These are phyloP conservation scores for Larix kaempferi DNA, from an alignment of 75 land plant genomes.

Conservation along the genomic window DNA sequence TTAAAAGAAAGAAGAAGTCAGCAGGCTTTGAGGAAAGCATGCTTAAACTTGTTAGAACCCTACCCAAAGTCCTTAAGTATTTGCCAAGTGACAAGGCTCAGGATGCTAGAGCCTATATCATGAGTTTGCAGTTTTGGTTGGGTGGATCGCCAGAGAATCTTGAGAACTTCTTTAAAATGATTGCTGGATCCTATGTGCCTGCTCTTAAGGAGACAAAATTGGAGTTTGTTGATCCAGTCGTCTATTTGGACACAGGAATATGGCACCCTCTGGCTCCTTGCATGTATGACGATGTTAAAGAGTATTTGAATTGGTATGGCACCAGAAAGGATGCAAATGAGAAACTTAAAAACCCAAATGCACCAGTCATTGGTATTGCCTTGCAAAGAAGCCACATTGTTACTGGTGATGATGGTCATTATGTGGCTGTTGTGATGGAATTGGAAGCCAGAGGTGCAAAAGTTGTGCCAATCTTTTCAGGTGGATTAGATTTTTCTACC, in stretches of 20 bases:
- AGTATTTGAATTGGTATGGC: constrained; percentile 98
- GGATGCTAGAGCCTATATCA: constrained; percentile 91
- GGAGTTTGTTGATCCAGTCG: constrained; percentile 81
- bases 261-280: constrained; percentile 99
- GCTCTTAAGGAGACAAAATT: constrained; percentile 66
- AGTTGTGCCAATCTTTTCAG: constrained; percentile 95
- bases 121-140: constrained; percentile 99
- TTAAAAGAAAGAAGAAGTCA: constrained; percentile 76
- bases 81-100: constrained; percentile 98
- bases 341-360: constrained; percentile 58
- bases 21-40: constrained; percentile 94
- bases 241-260: constrained; percentile 89
- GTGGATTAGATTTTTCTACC: constrained; percentile 92
- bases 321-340: constrained; percentile 81
- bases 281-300: constrained; percentile 98
- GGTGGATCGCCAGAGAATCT: constrained; percentile 97
- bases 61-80: constrained; percentile 97
- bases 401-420: constrained; percentile 98
- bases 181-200: constrained; percentile 91
- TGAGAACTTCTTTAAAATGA: constrained; percentile 92
- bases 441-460: constrained; percentile 96
- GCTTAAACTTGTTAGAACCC: constrained; percentile 93
- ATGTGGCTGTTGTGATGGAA: constrained; percentile 98
- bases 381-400: constrained; percentile 97
- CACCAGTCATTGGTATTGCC: constrained; percentile 84